Evolutionary conservation across 2,329 filamentous ascomycete species (phyloP), one percentile per base, ranked within the genome.

Genomic region (Clonostachys solani): DNA sequence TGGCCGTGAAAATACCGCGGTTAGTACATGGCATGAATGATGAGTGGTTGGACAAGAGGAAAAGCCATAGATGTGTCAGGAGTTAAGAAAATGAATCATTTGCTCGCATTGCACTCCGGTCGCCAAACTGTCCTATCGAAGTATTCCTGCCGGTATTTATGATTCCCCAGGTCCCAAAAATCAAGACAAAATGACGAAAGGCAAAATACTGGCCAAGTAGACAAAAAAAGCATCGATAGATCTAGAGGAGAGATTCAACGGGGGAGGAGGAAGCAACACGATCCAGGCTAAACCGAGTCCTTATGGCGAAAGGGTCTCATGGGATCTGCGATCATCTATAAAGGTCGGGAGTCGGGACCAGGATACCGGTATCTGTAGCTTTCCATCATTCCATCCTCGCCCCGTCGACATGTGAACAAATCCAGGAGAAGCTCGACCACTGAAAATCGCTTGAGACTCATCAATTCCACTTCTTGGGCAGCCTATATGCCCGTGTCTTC

Each of bases 81-180:
- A 29, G 23, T 29, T 29, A 9, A 9, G 10, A 29, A 29, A 29
- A 29, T 29, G 23, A 53, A 60, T 52, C 58, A 62, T 59, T 59
- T 55, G 65, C 64, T 64, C 66, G 59, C 69, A 71, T 68, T 71
- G 63, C 71, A 74, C 71, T 70, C 71, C 72, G 67, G 68, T 74
- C 71, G 72, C 72, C 72, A 70, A 71, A 71, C 61, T 47, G 34
- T 36, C 33, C 43, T 45, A 45, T 45, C 43, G 43, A 45, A 45
- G 42, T 47, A 45, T 48, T 54, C 57, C 56, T 60, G 59, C 55
- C 56, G 56, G 56, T 56, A 57, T 61, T 58, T 58, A 59, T 55
- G 45, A 59, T 53, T 54, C 56, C 51, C 55, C 59, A 37, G 29
- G 18, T 33, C 17, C 35, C 35, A 53, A 43, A 43, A 54, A 55